These are phyloP conservation scores for Pontederia crassipes DNA, from an alignment of 176 grass and related monocot genomes.

Conservation along the genomic window DNA sequence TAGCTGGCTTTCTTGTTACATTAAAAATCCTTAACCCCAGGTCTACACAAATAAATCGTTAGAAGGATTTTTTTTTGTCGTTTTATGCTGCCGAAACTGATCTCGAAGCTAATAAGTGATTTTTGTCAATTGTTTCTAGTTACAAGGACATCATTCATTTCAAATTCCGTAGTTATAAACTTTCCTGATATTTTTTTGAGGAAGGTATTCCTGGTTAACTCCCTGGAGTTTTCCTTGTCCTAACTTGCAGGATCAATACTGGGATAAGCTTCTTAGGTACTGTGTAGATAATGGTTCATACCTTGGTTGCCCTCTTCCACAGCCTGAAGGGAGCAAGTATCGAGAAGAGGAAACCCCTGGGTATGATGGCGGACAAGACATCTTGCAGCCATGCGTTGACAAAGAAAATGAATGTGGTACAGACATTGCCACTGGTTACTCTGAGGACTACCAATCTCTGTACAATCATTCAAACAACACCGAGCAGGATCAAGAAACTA, in stretches of 20 bases:
- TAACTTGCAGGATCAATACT: conserved; percentile 55
- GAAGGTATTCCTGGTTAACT: not conserved
- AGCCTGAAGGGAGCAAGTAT: conserved; percentile 26
- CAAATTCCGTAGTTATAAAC: not conserved
- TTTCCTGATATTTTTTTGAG: conserved; percentile 10
- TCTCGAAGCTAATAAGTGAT: too few relatives aligned
- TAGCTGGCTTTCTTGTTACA: too few relatives aligned
- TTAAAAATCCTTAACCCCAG: too few relatives aligned
- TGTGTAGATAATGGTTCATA: conserved; percentile 82
- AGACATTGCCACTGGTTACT: too few relatives aligned
- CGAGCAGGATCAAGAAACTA: too few relatives aligned
- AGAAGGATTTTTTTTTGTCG: too few relatives aligned
- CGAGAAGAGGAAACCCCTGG: conserved; percentile 11
- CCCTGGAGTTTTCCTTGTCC: conserved; percentile 1
- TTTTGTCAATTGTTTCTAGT: too few relatives aligned
- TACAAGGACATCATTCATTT: too few relatives aligned
- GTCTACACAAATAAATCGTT: too few relatives aligned
- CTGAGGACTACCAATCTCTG: too few relatives aligned
- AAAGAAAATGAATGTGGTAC: not conserved
- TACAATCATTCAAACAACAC: too few relatives aligned
- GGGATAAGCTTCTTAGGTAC: conserved; percentile 77
- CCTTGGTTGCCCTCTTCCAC: conserved; percentile 67
- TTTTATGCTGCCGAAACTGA: too few relatives aligned
- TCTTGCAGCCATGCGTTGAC: not conserved
- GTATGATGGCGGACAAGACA: conserved; percentile 15